Percentiles rank a stretch among this genome's conserved stretches.
These are phyloP conservation scores for Avena eriantha DNA, from an alignment of 176 grass and related monocot genomes.

Conservation along the genomic window DNA sequence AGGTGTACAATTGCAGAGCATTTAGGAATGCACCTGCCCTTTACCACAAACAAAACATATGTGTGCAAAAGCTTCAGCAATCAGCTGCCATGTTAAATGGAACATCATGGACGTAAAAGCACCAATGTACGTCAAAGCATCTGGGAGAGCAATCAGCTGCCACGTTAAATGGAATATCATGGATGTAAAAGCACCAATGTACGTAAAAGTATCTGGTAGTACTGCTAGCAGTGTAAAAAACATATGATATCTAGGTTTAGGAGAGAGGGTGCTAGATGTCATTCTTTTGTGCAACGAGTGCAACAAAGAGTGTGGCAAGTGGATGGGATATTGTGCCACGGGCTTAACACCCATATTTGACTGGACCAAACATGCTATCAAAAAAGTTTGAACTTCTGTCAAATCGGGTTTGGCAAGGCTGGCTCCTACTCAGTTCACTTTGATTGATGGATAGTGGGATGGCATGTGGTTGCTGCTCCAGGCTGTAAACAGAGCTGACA, in stretches of 20 bases:
- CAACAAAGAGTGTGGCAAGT: background rate
- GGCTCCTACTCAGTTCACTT: background rate
- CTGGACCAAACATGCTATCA: background rate
- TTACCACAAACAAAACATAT: background rate
- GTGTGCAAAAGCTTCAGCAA: constrained; percentile 4
- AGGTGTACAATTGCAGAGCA: background rate
- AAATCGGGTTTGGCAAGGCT: background rate
- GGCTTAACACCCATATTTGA: background rate
- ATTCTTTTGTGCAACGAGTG: constrained; percentile 1
- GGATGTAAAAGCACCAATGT: background rate
- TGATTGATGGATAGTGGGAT: background rate
- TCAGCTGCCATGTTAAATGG: background rate
- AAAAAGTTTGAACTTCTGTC: background rate
- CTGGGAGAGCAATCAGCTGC: background rate
- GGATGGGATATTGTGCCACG: background rate
- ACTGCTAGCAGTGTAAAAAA: background rate
- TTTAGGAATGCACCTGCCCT: background rate
- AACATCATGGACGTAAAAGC: constrained; percentile 3
- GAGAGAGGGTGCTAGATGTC: background rate
- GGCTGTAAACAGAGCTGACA: background rate
- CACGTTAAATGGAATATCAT: background rate
- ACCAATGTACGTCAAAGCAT: background rate
- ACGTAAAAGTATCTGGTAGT: background rate
- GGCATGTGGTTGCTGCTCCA: constrained; percentile 3
- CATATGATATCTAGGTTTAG: background rate